Evolutionary conservation across 169 alveolate genomes (phyloP), one percentile per base, ranked within the genome.

Genomic region (Theileria orientalis): DNA sequence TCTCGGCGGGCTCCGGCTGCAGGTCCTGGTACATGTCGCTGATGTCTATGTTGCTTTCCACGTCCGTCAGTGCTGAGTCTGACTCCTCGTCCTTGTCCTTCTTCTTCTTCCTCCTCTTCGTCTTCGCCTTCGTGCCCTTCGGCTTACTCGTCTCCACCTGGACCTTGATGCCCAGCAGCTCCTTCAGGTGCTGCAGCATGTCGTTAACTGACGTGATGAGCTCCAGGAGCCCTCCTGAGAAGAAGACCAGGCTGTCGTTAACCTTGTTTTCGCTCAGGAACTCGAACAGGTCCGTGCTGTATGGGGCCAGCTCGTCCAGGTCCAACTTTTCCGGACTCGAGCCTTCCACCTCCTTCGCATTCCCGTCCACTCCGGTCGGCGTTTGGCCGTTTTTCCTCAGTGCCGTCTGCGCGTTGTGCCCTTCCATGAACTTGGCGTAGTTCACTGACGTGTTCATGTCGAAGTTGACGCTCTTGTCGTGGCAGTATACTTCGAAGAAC

Each of bases 401-500:
- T 47, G 57, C 57, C 21, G 57, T n/a, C 16, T 47, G 16, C 30
- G 21, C 30, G 3, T 2, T 6, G 21, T 47, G 57, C 21, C 21
- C 57, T n/a, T 9, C 11, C 57, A 11, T 27, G 21, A 47, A 47
- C 57, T 47, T 47, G 21, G 16, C 21, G 14, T 47, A 47, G 21
- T 47, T 47, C 7, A 47, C 57, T 47, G 57, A 21, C 3, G 57
- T 47, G 14, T 8, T 47, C 16, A 47, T 27, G 16, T 21, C 16
- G 21, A 47, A 47, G 21, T 47, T 27, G 7, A 47, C 7, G 14
- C 21, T 5, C 16, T 19, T 8, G 51, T 46, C 77, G 44, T 56
- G 33, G 77, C 44, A 13, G 41, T 46, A 75, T 21, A 66, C 76
- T 25, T 75, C 33, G 21, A 75, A 62, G 40, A 61, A 75, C 70